A percentile compares a stretch with the other conserved stretches of the same genome.
Conservation (phyloP, 2,329 filamentous ascomycete genomes). For the Diplodia scrobiculata region DNA sequence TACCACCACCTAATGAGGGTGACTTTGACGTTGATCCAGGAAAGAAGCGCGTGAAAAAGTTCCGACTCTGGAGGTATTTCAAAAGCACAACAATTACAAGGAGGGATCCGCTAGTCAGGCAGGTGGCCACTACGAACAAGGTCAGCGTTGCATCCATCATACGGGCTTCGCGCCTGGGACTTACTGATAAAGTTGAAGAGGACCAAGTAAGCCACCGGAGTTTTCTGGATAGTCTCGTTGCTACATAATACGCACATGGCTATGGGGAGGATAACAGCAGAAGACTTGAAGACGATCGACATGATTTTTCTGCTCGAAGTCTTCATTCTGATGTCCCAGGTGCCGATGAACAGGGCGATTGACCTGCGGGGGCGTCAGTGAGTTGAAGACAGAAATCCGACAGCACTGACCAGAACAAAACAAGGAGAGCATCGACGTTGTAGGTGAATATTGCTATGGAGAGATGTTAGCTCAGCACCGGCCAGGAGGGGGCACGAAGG, state of each 20-base stretch:
- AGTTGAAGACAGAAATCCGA: not conserved
- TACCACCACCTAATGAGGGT: slow-evolving; percentile 2
- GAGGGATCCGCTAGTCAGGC: slow-evolving; percentile 19
- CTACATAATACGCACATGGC: slow-evolving; percentile 7
- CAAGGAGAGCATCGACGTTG: slow-evolving; percentile 25
- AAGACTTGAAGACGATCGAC: slow-evolving; percentile 16
- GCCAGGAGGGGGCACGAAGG: not conserved
- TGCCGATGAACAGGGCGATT: slow-evolving; percentile 26
- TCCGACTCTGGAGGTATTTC: slow-evolving; percentile 24
- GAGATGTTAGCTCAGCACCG: not conserved
- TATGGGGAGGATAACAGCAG: slow-evolving; percentile 17
- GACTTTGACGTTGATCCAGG: not conserved
- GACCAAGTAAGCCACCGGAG: slow-evolving; percentile 20
- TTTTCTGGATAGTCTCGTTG: not conserved
- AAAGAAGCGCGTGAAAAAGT: slow-evolving; percentile 21
- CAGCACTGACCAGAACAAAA: slow-evolving; percentile 24
- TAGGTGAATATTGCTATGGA: slow-evolving; percentile 19
- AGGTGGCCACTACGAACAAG: not conserved
- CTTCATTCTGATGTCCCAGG: slow-evolving; percentile 23
- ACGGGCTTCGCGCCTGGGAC: not conserved
- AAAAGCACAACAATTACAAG: slow-evolving; percentile 20
- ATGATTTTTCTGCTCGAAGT: slow-evolving; percentile 11
- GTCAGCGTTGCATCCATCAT: not conserved
- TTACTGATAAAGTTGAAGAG: slow-evolving; percentile 18
- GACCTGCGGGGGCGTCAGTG: slow-evolving; percentile 3